Evolutionary conservation across 257 asterid species (phyloP).

Genomic region (Coffea eugenioides): DNA sequence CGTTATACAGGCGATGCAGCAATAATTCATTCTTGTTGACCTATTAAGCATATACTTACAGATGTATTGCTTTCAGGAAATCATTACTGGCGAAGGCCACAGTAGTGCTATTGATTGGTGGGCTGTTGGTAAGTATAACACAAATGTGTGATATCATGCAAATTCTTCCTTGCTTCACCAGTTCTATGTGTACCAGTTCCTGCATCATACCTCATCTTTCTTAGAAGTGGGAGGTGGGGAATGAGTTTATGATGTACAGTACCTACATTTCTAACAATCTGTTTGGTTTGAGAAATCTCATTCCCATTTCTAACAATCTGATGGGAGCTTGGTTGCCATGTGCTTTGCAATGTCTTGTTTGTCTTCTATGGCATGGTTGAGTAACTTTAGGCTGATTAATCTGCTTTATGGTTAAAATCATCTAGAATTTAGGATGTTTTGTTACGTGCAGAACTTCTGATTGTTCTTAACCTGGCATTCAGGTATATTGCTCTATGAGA

Average conservation of each 20-base stretch:
- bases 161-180: background rate
- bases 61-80: conserved; percentile 67
- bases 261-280: background rate
- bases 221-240: background rate
- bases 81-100: conserved; percentile 88
- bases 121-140: conserved; percentile 77
- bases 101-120: conserved; percentile 99
- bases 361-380: background rate
- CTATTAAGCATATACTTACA: conserved; percentile 3
- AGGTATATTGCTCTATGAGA: conserved; percentile 89
- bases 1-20: too few species aligned
- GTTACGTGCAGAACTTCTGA: background rate
- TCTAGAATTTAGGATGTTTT: background rate
- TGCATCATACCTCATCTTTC: background rate
- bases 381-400: background rate
- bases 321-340: background rate
- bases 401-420: background rate
- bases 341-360: background rate
- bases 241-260: background rate
- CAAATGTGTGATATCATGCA: background rate
- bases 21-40: background rate
- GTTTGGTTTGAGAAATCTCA: background rate
- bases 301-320: background rate
- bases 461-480: conserved; percentile 21
- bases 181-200: background rate